Evolutionary conservation across 2,329 filamentous ascomycete genomes (phyloP).

Genomic region (Alternaria panax): DNA sequence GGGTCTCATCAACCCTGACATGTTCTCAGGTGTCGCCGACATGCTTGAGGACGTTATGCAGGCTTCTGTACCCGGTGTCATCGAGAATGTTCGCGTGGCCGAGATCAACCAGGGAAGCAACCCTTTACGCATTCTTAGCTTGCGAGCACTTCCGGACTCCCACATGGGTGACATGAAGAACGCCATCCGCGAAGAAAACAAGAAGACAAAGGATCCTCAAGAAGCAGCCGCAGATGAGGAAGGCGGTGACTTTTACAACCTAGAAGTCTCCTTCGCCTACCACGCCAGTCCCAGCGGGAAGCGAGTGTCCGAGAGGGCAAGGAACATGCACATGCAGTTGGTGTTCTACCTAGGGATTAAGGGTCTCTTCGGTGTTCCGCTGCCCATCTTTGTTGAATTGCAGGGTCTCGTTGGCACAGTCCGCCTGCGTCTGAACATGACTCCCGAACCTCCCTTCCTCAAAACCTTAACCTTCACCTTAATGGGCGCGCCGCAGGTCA

Average conservation of each 20-base stretch:
- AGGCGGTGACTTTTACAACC: conserved; percentile 89
- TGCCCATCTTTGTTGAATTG: conserved; percentile 90
- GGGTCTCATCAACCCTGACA: conserved; percentile 92
- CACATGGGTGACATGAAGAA: conserved; percentile 85
- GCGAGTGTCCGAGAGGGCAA: conserved; percentile 78
- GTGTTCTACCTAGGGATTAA: conserved; percentile 93
- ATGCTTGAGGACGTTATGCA: conserved; percentile 97
- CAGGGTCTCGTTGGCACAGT: conserved; percentile 89
- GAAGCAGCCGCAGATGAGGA: conserved; percentile 89
- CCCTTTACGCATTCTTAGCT: conserved; percentile 84
- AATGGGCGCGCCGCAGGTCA: conserved; percentile 90
- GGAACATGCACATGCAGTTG: conserved; percentile 97
- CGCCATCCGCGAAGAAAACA: conserved; percentile 78
- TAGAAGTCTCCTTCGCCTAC: conserved; percentile 90
- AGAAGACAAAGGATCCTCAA: conserved; percentile 82
- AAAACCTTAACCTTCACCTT: conserved; percentile 92
- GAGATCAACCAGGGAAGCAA: conserved; percentile 95
- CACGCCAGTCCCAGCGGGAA: conserved; percentile 79
- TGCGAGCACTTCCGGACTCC: conserved; percentile 82
- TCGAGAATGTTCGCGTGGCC: conserved; percentile 93
- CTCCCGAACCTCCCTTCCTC: conserved; percentile 88
- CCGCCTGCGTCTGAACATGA: conserved; percentile 81
- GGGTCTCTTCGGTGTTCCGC: conserved; percentile 85
- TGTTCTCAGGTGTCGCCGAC: conserved; percentile 92
- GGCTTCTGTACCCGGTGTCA: conserved; percentile 86